phyloP scores from a whole-genome alignment of 441 rosid genomes.

The Breynia disticha region DNA sequence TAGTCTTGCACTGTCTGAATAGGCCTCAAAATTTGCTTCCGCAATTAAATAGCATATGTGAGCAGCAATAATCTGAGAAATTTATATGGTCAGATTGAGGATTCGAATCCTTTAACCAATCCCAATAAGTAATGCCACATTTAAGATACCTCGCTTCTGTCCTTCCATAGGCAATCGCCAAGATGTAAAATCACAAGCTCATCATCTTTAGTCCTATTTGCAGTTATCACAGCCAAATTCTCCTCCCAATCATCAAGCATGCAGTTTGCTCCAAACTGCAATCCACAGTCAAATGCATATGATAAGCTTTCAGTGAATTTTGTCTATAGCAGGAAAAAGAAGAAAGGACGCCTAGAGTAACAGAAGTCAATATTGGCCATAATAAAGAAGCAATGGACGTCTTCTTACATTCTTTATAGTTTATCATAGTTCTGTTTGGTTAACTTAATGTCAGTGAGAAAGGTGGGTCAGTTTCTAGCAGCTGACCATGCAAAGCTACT shows the following conservation, averaged over 20 bases:
- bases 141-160: conserved; percentile 77
- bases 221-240: conserved; percentile 91
- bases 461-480: no score
- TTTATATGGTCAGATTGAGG: conserved; percentile 17
- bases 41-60: conserved; percentile 94
- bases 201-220: conserved; percentile 90
- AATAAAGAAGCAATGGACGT: no score
- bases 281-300: conserved; percentile 7
- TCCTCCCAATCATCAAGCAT: conserved; percentile 99
- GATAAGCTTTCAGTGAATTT: no score
- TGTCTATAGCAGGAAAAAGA: no score
- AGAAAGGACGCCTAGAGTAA: no score
- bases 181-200: conserved; percentile 95
- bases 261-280: conserved; percentile 57
- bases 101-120: conserved; percentile 6
- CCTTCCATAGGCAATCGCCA: conserved; percentile 98
- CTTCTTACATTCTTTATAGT: no score
- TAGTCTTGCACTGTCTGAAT: conserved; percentile 84
- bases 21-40: conserved; percentile 87
- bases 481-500: no score
- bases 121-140: conserved; percentile 6
- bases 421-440: no score
- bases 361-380: no score
- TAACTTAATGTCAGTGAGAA: no score
- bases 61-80: conserved; percentile 73